phyloP scores from a whole-genome alignment of 75 land plant genomes.

The Picea sitchensis region DNA sequence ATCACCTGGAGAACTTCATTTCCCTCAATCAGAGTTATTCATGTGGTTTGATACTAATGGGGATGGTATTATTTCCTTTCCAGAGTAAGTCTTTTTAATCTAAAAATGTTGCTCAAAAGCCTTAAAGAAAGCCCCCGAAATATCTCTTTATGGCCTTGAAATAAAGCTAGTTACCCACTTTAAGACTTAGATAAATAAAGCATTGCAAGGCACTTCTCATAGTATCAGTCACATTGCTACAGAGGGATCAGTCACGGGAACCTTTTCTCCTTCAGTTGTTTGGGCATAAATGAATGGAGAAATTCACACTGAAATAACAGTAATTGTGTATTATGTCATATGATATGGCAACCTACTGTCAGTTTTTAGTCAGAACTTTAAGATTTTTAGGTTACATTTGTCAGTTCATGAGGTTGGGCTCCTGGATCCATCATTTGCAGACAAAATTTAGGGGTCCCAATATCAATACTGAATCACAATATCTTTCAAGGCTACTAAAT shows the following conservation, averaged over 20 bases:
- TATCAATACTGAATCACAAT: background rate
- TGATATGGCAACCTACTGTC: too few relatives aligned
- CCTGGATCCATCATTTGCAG: background rate
- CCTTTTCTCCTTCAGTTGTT: too few relatives aligned
- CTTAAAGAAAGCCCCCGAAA: too few relatives aligned
- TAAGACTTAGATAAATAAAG: too few relatives aligned
- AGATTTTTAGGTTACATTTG: background rate
- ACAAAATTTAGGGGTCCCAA: background rate
- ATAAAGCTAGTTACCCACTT: too few relatives aligned
- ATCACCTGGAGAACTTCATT: slow-evolving; percentile 58
- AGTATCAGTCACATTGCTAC: too few relatives aligned
- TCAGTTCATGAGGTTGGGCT: background rate
- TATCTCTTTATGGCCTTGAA: too few relatives aligned
- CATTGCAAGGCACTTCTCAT: too few relatives aligned
- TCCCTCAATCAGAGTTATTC: slow-evolving; percentile 74
- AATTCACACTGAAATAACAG: too few relatives aligned
- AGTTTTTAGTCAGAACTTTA: background rate
- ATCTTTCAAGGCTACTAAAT: background rate
- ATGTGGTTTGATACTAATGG: slow-evolving; percentile 86
- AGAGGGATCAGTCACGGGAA: too few relatives aligned
- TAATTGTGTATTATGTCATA: too few relatives aligned
- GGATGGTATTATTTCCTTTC: slow-evolving; percentile 87
- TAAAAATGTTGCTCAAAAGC: background rate
- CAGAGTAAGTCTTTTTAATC: slow-evolving; percentile 58
- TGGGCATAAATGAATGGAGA: too few relatives aligned